Evolutionary conservation across 257 asterid species (phyloP).

Genomic region (Coffea canephora): DNA sequence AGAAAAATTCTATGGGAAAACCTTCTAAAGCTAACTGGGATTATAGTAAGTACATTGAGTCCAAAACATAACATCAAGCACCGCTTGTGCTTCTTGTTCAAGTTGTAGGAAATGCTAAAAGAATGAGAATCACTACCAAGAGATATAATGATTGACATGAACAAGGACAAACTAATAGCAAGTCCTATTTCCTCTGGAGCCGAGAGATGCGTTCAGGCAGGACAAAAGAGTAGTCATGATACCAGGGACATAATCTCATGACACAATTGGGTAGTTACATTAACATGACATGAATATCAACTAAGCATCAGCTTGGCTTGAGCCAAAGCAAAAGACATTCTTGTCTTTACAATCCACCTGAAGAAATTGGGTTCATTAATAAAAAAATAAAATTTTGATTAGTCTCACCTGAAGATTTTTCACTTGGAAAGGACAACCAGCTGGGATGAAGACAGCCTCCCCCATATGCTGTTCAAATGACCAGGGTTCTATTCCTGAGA

Average conservation of each 20-base stretch:
- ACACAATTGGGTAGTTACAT: neutral
- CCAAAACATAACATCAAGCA: neutral
- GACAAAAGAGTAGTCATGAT: neutral
- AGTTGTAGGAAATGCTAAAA: neutral
- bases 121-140: neutral
- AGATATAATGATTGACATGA: neutral
- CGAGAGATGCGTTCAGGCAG: too few species aligned
- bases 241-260: neutral
- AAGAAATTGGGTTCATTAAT: neutral
- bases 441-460: slow-evolving; percentile 84
- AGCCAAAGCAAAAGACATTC: neutral
- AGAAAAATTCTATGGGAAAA: neutral
- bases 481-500: slow-evolving; percentile 91
- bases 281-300: neutral
- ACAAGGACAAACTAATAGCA: neutral
- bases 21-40: neutral
- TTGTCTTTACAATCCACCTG: neutral
- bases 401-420: slow-evolving; percentile 81
- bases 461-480: slow-evolving; percentile 85
- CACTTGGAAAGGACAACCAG: slow-evolving; percentile 95
- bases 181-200: neutral
- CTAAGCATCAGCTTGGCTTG: neutral
- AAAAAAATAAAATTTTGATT: neutral
- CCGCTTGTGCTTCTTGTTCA: neutral
- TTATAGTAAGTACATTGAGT: neutral